Base-by-base conservation (phyloP, 176 grass and related monocot genomes). In the Poa annua region DNA sequence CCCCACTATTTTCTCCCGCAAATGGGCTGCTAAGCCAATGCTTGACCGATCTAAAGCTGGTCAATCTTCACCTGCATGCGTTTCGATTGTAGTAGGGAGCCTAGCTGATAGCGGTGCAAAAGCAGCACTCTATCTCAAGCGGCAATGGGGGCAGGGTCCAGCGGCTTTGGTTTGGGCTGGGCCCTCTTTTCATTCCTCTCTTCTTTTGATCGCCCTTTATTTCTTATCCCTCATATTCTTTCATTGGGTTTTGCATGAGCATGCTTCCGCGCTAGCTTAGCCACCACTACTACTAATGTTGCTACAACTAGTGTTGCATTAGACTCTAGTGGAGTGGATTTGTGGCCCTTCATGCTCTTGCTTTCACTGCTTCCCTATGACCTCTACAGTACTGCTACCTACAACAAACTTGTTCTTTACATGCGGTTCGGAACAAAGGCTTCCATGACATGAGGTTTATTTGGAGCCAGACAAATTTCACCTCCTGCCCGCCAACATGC, bases 301-400 rank as follows among this genome's bases (percentile, higher is more conserved):
- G 65, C 34, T 24, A 16, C 45, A 32, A 63, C 60, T 62, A 72
- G 62, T 64, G 77, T 71, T 68, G 36, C 34, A 70, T 68, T 71
- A 54, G 75, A 69, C 47, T 64, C 64, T 33, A 64, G 34, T 13
- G 66, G 11, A 19, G 44, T 62, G 77, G 44, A 66, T 29, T 51
- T 53, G 74, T 83, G 85, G 77, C 84, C 88, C 89, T 82, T 50
- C 67, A 32, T 88, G 67, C 56, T 53, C 77, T 59, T 85, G 67
- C 77, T 87, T 88, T 92, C 90, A 78, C 87, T 84, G 32, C 77
- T 86, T 80, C 87, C 87, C 90, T 78, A 95, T 71, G 81, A 26
- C 78, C 67, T 74, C 62, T 78, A 51, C 76, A 68, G 38, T 29
- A 29, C 29, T 19, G 12, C 34, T 79, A 19, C 35, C 72, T 81